These are phyloP conservation scores for Favolaschia claudopus DNA, from an alignment of 768 basidiomycete species.

Conservation along the genomic window DNA sequence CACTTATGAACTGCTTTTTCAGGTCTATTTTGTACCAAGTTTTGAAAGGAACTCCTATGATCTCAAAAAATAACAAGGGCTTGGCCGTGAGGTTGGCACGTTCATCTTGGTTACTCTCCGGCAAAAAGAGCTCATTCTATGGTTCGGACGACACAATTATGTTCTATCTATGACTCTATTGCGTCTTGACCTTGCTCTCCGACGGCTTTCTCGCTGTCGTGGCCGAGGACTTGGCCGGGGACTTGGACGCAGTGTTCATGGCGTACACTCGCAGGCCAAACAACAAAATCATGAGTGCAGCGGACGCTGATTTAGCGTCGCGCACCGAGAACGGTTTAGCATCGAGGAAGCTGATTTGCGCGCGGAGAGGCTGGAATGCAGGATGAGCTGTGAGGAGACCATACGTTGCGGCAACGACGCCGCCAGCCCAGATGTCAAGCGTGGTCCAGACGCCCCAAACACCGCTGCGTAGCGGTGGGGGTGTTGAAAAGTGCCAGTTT, in stretches of 20 bases:
- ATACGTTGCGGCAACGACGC: constrained; percentile 46
- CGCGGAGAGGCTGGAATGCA: constrained; percentile 35
- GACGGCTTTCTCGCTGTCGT: not conserved
- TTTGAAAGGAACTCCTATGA: no score
- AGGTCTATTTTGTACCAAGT: no score
- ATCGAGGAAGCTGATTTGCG: constrained; percentile 13
- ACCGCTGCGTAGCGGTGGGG: constrained; percentile 50
- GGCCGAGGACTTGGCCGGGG: not conserved
- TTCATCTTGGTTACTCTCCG: no score
- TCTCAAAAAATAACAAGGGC: no score
- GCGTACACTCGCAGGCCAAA: constrained; percentile 44
- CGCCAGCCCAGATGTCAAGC: constrained; percentile 61
- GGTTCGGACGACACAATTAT: no score
- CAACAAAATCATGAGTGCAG: constrained; percentile 38
- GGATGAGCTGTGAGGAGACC: constrained; percentile 39
- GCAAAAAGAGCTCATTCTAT: no score
- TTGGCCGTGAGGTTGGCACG: no score
- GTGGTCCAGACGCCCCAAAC: constrained; percentile 47
- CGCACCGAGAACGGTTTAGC: constrained; percentile 17
- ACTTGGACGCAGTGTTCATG: constrained; percentile 34
- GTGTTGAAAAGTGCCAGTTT: constrained; percentile 54
- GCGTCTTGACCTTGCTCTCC: constrained; percentile 22
- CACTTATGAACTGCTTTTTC: no score
- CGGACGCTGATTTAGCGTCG: constrained; percentile 44
- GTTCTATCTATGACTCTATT: no score